Conservation (phyloP, 2,329 filamentous ascomycete genomes). For the Acrocalymma vagum region DNA sequence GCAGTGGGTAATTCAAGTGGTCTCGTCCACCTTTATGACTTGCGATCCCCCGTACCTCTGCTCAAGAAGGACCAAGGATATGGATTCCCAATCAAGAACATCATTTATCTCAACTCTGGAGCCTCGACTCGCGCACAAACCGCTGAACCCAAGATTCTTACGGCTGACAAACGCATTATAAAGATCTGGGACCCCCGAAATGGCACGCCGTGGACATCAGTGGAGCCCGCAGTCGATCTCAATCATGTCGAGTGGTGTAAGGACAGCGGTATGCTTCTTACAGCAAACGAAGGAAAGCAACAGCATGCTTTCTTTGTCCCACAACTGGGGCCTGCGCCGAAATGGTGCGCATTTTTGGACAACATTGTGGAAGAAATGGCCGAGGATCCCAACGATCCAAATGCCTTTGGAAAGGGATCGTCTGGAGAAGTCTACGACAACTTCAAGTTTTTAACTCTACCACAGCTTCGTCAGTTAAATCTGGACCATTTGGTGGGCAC, state of each 20-base stretch:
- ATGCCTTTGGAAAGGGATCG: constrained; percentile 61
- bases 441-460: constrained; percentile 94
- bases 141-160: constrained; percentile 78
- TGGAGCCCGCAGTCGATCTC: constrained; percentile 93
- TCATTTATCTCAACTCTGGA: constrained; percentile 74
- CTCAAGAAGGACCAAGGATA: constrained; percentile 96
- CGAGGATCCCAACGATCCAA: constrained; percentile 74
- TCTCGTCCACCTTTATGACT: constrained; percentile 88
- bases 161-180: constrained; percentile 93
- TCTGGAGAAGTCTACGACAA: constrained; percentile 92
- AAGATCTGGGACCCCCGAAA: constrained; percentile 91
- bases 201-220: constrained; percentile 91
- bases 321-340: constrained; percentile 89
- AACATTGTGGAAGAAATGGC: constrained; percentile 99
- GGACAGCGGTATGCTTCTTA: constrained; percentile 92
- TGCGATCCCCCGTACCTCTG: constrained; percentile 85
- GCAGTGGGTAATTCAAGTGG: constrained; percentile 89
- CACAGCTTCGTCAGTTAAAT: constrained; percentile 85
- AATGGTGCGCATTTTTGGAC: constrained; percentile 96
- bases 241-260: constrained; percentile 94
- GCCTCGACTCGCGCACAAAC: constrained; percentile 72
- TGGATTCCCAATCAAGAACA: constrained; percentile 87
- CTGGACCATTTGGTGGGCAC: constrained; percentile 89
- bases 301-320: constrained; percentile 96
- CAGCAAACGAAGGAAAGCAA: constrained; percentile 94